Percentiles rank a stretch among this genome's conserved stretches.
Evolutionary conservation across 2,329 filamentous ascomycete species (phyloP).

Genomic region (Catunica adiposa): DNA sequence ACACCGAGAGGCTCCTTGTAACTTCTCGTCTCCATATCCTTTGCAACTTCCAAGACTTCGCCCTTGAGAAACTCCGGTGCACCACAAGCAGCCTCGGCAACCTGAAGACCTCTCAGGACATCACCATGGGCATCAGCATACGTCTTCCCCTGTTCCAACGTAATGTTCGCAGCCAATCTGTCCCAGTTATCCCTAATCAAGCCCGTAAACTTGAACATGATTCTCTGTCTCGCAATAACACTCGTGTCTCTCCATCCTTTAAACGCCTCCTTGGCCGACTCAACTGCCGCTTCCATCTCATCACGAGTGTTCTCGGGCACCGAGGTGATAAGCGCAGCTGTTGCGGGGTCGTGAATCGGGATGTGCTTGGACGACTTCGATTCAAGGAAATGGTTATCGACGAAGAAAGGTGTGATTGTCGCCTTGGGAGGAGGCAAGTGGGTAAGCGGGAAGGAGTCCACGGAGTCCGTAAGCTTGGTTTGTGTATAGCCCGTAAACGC

Average conservation of each 20-base stretch:
- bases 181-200: slow-evolving; percentile 77
- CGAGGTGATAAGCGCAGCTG: slow-evolving; percentile 69
- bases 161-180: slow-evolving; percentile 67
- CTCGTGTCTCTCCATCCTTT: slow-evolving; percentile 56
- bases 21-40: slow-evolving; percentile 76
- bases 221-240: slow-evolving; percentile 58
- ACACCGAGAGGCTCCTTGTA: slow-evolving; percentile 72
- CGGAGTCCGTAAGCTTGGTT: slow-evolving; percentile 35
- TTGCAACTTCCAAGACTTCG: slow-evolving; percentile 69
- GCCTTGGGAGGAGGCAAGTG: slow-evolving; percentile 55
- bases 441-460: slow-evolving; percentile 48
- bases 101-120: slow-evolving; percentile 66
- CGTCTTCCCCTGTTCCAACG: slow-evolving; percentile 77
- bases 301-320: slow-evolving; percentile 67
- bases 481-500: slow-evolving; percentile 16
- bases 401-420: slow-evolving; percentile 60
- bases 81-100: slow-evolving; percentile 66
- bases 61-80: slow-evolving; percentile 71
- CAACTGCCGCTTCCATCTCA: slow-evolving; percentile 60
- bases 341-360: slow-evolving; percentile 66
- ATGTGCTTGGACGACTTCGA: slow-evolving; percentile 58
- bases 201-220: slow-evolving; percentile 74
- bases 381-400: slow-evolving; percentile 61
- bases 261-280: slow-evolving; percentile 61
- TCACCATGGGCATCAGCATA: slow-evolving; percentile 70